Percentiles rank a stretch among this genome's conserved stretches.
Evolutionary conservation across 2,329 filamentous ascomycete species (phyloP).

Genomic region (Thielaviopsis punctulata): DNA sequence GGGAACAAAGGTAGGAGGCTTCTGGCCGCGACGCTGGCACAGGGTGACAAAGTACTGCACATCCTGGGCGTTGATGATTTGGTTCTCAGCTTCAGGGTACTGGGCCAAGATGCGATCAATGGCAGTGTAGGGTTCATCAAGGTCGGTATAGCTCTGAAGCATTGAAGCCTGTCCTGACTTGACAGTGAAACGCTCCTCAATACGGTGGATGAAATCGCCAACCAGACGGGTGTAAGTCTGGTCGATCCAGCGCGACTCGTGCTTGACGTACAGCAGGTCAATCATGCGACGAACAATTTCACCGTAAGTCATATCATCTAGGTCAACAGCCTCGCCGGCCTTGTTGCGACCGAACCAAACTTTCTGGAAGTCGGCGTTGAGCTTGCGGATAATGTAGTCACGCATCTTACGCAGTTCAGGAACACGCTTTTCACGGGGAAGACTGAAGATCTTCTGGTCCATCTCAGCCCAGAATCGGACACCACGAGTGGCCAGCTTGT

Average conservation of each 20-base stretch:
- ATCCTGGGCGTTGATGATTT: conserved; percentile 96
- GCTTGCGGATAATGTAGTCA: conserved; percentile 83
- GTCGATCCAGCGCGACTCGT: conserved; percentile 85
- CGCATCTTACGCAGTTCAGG: conserved; percentile 76
- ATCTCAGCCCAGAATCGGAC: conserved; percentile 97
- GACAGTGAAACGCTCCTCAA: conserved; percentile 91
- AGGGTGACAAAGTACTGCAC: conserved; percentile 92
- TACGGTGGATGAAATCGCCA: conserved; percentile 87
- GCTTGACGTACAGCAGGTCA: conserved; percentile 79
- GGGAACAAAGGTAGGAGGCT: conserved; percentile 92
- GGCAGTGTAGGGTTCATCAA: conserved; percentile 62
- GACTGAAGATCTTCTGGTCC: conserved; percentile 93
- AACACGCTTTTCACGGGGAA: conserved; percentile 88
- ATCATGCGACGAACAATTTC: conserved; percentile 79
- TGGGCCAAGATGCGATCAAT: conserved; percentile 63
- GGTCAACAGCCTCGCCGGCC: conserved; percentile 61
- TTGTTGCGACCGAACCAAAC: conserved; percentile 88
- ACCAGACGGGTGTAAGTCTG: conserved; percentile 65
- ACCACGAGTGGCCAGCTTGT: conserved; percentile 94
- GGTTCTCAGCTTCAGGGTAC: conserved; percentile 73
- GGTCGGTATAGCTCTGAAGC: conserved; percentile 78
- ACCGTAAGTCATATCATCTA: conserved; percentile 91
- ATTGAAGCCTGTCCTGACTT: conserved; percentile 54
- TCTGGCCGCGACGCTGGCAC: conserved; percentile 81
- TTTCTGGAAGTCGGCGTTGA: conserved; percentile 93